phyloP scores from a whole-genome alignment of 1,139 yeast species.

The Zhuliangozyma parablackwelliae region DNA sequence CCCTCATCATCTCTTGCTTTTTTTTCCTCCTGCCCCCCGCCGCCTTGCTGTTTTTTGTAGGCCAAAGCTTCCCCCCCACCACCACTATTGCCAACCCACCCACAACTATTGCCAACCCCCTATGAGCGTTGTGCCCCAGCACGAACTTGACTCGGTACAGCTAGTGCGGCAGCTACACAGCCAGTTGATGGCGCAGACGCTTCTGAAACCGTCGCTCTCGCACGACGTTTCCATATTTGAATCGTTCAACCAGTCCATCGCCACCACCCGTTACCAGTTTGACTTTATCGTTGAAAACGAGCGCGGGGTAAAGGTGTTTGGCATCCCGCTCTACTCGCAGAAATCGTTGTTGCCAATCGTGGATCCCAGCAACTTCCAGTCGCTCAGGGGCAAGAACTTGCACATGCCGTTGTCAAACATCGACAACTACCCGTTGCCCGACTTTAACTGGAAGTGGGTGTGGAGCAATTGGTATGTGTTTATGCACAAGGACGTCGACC shows the following conservation, averaged over 20 bases:
- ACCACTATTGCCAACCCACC: no score
- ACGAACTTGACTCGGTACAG: constrained; percentile 1
- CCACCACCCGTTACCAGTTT: constrained; percentile 14
- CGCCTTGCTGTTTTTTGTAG: no score
- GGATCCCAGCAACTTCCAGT: constrained; percentile 54
- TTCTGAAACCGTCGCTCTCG: not conserved
- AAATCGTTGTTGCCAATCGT: constrained; percentile 51
- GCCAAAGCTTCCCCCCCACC: no score
- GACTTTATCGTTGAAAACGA: constrained; percentile 62
- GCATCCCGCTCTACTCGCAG: constrained; percentile 56
- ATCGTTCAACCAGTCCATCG: constrained; percentile 4
- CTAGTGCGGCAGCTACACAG: constrained; percentile 5
- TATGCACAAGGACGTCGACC: constrained; percentile 70
- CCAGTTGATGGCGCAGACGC: not conserved
- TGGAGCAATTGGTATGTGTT: constrained; percentile 73
- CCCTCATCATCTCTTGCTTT: no score
- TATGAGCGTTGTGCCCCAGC: not conserved
- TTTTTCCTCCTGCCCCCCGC: no score
- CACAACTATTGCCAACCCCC: no score
- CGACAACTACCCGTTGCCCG: constrained; percentile 56
- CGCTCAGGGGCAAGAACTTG: constrained; percentile 24
- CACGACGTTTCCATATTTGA: constrained; percentile 2
- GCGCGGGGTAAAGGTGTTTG: constrained; percentile 63
- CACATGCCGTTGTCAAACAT: constrained; percentile 27
- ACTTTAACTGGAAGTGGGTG: constrained; percentile 63